Conservation (phyloP, 208 protist species). For the Crithidia thermophila region DNA sequence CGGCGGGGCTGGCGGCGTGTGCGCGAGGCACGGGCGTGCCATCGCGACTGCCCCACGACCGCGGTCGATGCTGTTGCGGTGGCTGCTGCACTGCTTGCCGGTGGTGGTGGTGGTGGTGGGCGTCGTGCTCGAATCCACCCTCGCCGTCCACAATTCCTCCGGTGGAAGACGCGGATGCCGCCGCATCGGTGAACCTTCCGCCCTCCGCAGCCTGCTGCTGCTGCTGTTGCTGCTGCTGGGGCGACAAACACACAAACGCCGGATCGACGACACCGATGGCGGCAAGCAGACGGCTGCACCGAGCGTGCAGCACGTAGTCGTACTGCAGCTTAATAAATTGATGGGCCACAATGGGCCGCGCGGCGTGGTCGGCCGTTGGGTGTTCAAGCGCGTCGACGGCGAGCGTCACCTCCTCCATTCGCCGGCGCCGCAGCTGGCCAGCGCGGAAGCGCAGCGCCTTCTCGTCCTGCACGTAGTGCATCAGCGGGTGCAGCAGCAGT, state of each 20-base stretch:
- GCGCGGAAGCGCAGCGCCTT: slow-evolving; percentile 13
- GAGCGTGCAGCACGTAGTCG: slow-evolving; percentile 15
- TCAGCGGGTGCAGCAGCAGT: slow-evolving; percentile 25
- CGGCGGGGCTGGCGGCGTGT: slow-evolving; percentile 3
- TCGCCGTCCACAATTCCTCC: not conserved
- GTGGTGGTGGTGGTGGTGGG: not conserved
- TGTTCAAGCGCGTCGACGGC: slow-evolving; percentile 9
- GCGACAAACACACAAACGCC: too few species aligned
- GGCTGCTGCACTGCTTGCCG: too few species aligned
- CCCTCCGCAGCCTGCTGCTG: too few species aligned
- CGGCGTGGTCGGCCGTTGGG: not conserved
- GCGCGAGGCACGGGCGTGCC: not conserved
- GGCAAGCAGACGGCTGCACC: slow-evolving; percentile 7
- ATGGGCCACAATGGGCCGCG: not conserved
- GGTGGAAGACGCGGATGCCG: too few species aligned
- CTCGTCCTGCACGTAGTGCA: slow-evolving; percentile 31
- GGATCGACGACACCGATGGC: too few species aligned
- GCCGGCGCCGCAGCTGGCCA: slow-evolving; percentile 5
- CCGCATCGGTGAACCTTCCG: too few species aligned
- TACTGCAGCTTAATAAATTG: not conserved
- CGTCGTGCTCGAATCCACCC: too few species aligned
- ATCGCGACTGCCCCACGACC: not conserved
- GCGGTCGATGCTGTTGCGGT: not conserved
- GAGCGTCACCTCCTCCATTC: slow-evolving; percentile 6
- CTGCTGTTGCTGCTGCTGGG: too few species aligned